These are phyloP conservation scores for Amphichorda felina DNA, from an alignment of 2,329 filamentous ascomycete genomes.

Conservation along the genomic window DNA sequence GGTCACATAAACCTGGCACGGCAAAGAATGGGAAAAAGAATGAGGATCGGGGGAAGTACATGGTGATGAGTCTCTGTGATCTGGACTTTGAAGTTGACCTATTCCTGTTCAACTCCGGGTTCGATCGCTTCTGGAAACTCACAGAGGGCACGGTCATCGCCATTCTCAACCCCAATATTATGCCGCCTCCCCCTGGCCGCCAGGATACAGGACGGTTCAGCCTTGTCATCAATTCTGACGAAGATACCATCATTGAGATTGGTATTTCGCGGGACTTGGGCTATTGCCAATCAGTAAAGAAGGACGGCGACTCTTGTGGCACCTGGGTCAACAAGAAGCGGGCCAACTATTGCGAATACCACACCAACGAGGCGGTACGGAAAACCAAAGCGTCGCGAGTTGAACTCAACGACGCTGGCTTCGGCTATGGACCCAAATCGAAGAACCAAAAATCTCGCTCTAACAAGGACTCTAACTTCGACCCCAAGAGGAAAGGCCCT, in stretches of 20 bases:
- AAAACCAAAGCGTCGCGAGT: conserved; percentile 55
- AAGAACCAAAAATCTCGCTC: conserved; percentile 8
- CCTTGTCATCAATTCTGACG: conserved; percentile 72
- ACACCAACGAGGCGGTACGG: conserved; percentile 70
- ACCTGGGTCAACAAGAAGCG: conserved; percentile 81
- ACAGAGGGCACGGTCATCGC: conserved; percentile 82
- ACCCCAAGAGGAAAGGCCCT: conserved; percentile 8
- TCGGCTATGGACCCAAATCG: conserved; percentile 9
- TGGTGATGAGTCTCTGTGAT: conserved; percentile 81
- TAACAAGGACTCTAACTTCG: conserved; percentile 10
- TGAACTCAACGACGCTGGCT: conserved; percentile 51
- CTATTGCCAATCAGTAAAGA: conserved; percentile 76
- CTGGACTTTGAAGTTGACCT: conserved; percentile 84
- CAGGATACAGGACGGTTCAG: conserved; percentile 76
- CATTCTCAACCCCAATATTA: conserved; percentile 80
- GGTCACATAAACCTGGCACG: conserved; percentile 36
- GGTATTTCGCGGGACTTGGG: conserved; percentile 76
- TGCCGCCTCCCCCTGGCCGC: conserved; percentile 70
- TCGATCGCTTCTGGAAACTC: conserved; percentile 90
- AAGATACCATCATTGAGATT: conserved; percentile 83
- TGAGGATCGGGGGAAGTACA: conserved; percentile 69
- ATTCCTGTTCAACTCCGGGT: conserved; percentile 84
- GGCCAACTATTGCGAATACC: conserved; percentile 86
- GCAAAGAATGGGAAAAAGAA: conserved; percentile 31
- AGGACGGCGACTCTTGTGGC: conserved; percentile 70